phyloP scores from a whole-genome alignment of 768 basidiomycete species.

The Leccinum incarnatum region DNA sequence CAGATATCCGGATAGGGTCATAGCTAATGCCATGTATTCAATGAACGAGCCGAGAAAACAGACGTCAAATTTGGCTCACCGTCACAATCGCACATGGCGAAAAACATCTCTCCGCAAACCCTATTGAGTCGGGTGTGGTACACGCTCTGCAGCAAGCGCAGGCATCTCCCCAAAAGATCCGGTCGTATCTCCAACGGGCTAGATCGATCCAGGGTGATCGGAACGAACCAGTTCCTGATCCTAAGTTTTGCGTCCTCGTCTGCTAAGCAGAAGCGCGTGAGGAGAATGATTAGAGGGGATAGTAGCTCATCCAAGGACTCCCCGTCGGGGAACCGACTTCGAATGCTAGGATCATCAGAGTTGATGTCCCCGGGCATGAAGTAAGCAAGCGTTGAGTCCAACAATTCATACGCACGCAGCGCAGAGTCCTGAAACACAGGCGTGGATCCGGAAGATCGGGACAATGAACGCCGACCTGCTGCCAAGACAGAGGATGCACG shows the following conservation, averaged over 20 bases:
- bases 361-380: slow-evolving; percentile 67
- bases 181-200: slow-evolving; percentile 68
- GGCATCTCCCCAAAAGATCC: slow-evolving; percentile 73
- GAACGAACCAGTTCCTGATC: slow-evolving; percentile 68
- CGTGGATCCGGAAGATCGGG: slow-evolving; percentile 47
- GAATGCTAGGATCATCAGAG: slow-evolving; percentile 61
- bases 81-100: slow-evolving; percentile 77
- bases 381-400: slow-evolving; percentile 56
- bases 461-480: slow-evolving; percentile 32
- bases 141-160: slow-evolving; percentile 73
- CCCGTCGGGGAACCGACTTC: slow-evolving; percentile 41
- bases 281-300: slow-evolving; percentile 71
- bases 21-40: slow-evolving; percentile 42
- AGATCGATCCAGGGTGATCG: slow-evolving; percentile 77
- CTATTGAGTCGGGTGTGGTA: slow-evolving; percentile 73
- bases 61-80: slow-evolving; percentile 35
- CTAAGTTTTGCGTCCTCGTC: slow-evolving; percentile 56
- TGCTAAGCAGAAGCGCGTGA: slow-evolving; percentile 67
- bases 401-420: slow-evolving; percentile 62
- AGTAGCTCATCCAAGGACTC: slow-evolving; percentile 73
- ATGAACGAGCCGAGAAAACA: not conserved
- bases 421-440: slow-evolving; percentile 45
- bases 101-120: slow-evolving; percentile 85
- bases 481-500: slow-evolving; percentile 29
- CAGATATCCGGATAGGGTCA: slow-evolving; percentile 67